phyloP scores from a whole-genome alignment of 202 grass and related monocot species.

The Hordeum pubiflorum region DNA sequence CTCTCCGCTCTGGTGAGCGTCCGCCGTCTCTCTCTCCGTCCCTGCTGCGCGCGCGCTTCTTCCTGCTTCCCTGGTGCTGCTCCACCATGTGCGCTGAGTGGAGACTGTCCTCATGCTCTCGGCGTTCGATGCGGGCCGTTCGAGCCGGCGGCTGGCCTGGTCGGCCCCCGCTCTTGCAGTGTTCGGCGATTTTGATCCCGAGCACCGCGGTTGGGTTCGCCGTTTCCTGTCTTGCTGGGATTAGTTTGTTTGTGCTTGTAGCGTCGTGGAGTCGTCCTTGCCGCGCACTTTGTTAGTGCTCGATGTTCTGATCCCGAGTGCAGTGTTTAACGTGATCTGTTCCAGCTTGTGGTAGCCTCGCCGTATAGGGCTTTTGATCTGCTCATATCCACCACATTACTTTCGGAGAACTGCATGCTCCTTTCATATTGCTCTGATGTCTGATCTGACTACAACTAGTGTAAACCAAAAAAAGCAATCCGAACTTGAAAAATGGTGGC shows the following conservation, averaged over 20 bases:
- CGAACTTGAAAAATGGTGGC: neutral
- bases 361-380: neutral
- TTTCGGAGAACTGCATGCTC: neutral
- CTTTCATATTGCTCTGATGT: neutral
- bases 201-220: neutral
- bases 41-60: neutral
- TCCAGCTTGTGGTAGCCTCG: neutral
- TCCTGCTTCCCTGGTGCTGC: neutral
- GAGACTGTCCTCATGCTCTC: neutral
- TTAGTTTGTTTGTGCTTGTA: neutral
- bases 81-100: neutral
- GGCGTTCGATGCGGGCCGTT: neutral
- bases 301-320: neutral
- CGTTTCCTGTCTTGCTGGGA: neutral
- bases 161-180: neutral
- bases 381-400: neutral
- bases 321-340: neutral
- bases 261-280: neutral
- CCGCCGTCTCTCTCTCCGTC: neutral
- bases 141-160: neutral
- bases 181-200: neutral
- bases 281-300: neutral
- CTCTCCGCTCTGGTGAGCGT: constrained; percentile 32
- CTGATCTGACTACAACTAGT: neutral
- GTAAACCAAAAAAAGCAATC: neutral